Evolutionary conservation across 495 filamentous ascomycete species (phyloP), one percentile per base, ranked within the genome.

Genomic region (Filosporella fistucella): DNA sequence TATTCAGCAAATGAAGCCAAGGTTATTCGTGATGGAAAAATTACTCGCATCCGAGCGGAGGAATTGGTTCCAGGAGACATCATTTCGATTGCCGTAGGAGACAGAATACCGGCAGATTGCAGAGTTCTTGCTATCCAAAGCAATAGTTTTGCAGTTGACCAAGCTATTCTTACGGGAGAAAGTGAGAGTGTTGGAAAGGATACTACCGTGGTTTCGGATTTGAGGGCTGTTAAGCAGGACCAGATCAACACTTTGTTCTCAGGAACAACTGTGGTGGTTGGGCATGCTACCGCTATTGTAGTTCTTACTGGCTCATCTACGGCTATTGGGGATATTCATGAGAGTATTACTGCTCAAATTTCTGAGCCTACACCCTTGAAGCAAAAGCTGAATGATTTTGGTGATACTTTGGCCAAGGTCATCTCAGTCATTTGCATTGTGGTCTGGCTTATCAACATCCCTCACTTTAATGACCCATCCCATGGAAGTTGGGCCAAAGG

Each of bases 1-100:
- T 99, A 99, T 68, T 96, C 91, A 32, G 94, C 94, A 48, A 97
- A 96, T 60, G 87, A 96, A 70, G 93, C 94, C 51, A 99, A 91
- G 63, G 91, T 94, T 42, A 60, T 96, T 39, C 85, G 94, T 50
- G 77, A 79, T 60, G 89, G 91, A 13, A 77, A 81, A 49, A 62
- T 89, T 45, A 78, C 80, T 52, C 75, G 82, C 32, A 72, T 97
- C 66, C 91, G 88, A 66, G 94, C 94, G 7, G 94, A 99, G 61
- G 89, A 96, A 42, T 72, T 99, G 54, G 94, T 99, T 26, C 94
- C 94, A 13, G 94, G 94, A 49, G 94, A 99, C 62, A 82, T 99
- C 38, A 76, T 99, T 20, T 80, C 88, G 21, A 78, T 97, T 33
- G 74, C 91, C 6, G 88, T 99, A 45, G 94, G 94, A 44, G 91